Conservation (phyloP, 2,329 filamentous ascomycete genomes). For the Ascochyta koolunga region DNA sequence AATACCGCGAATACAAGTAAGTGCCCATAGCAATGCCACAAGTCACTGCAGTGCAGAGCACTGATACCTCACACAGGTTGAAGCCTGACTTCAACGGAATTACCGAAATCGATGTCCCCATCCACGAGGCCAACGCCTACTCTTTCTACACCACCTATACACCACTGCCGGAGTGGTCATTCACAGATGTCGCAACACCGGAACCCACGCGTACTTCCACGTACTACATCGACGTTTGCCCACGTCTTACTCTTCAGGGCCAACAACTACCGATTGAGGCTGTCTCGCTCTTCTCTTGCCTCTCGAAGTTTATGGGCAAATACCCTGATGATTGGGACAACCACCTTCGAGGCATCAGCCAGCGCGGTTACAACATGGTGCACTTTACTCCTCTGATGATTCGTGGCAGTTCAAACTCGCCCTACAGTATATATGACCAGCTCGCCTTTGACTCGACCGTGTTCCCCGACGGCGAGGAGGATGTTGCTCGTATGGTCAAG, state of each 20-base stretch:
- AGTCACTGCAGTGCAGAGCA: background rate
- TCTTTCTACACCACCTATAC: conserved; percentile 94
- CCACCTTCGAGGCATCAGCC: conserved; percentile 85
- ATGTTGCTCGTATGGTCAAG: conserved; percentile 76
- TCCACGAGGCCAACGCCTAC: conserved; percentile 83
- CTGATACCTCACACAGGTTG: conserved; percentile 63
- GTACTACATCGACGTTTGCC: conserved; percentile 95
- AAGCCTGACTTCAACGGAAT: conserved; percentile 90
- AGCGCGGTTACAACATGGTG: conserved; percentile 97
- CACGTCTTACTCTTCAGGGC: conserved; percentile 75
- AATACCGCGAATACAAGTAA: conserved; percentile 89
- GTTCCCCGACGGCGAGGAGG: conserved; percentile 85
- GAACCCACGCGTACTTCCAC: conserved; percentile 71
- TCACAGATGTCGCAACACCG: conserved; percentile 59
- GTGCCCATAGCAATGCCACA: conserved; percentile 36
- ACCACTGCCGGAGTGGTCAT: conserved; percentile 79
- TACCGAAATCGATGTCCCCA: conserved; percentile 86
- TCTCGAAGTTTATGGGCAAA: conserved; percentile 97
- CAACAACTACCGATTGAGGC: conserved; percentile 80
- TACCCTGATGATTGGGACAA: conserved; percentile 90
- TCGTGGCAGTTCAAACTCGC: conserved; percentile 89
- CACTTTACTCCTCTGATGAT: conserved; percentile 95
- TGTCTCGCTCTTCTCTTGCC: conserved; percentile 87
- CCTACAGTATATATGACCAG: conserved; percentile 96
- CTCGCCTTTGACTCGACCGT: conserved; percentile 79